Base-by-base conservation (phyloP, 768 basidiomycete genomes). In the Rhodotorula babjevae region DNA sequence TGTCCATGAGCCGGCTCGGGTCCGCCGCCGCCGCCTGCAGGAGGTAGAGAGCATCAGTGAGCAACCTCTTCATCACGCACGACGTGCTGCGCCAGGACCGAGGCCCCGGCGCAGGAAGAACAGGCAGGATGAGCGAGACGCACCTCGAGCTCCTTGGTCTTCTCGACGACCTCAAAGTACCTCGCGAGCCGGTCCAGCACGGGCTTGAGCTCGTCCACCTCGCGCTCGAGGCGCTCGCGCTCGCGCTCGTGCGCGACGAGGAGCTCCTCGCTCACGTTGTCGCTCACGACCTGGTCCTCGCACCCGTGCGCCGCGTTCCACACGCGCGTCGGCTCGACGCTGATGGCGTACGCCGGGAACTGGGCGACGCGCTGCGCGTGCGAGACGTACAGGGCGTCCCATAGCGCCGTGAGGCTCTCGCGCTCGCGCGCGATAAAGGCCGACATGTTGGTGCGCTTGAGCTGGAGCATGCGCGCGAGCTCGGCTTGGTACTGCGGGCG, bases 201-300 rank as follows among this genome's bases (percentile, higher is more conserved):
- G 0, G 89, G 87, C 1, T 86, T 88, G 81, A 94, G 94, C 65
- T 85, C 82, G 72, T 88, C 84, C n/a, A 88, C 85, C 78, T 97
- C 94, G 79, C 93, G 92, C 76, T 97, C 93, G 46, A 90, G 86
- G 16, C 85, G 84, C 42, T 96, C 82, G 10, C 97, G 82, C 77
- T 96, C 93, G 81, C 95, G 91, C 14, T 91, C 92, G 77, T 90
- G 89, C 78, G 93, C 90, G 67, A 92, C 92, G 91, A 74, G 71
- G 9, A 69, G 31, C 56, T 77, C 79, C 59, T 79, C 79, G 7
- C 56, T 69, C 11, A 74, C 68, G 25, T 69, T 69, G 27, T 76
- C 77, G 46, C 64, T 72, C 2, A 73, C 66, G 36, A 60, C 16
- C 42, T 68, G 67, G 50, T 71, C 72, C 23, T 68, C 72, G 52